phyloP scores from a whole-genome alignment of 805 yeast species.

The Metschnikowia cubensis region DNA sequence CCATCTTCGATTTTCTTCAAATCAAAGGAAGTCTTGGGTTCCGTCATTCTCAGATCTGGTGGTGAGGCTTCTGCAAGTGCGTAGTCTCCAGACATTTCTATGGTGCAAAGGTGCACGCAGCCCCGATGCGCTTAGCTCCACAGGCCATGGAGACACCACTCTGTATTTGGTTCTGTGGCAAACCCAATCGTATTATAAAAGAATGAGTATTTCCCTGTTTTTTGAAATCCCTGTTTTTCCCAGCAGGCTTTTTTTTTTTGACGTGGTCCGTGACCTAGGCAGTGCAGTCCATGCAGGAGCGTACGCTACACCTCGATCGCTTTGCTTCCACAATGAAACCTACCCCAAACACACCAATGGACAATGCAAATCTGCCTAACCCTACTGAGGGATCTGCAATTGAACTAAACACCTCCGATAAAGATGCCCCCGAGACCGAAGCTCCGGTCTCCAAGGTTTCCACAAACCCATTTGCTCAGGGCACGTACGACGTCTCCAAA shows the following conservation, averaged over 20 bases:
- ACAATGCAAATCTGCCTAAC: not conserved
- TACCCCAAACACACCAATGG: conserved; percentile 1
- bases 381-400: not conserved
- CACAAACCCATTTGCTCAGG: conserved; percentile 11
- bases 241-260: not conserved
- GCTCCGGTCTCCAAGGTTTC: not conserved
- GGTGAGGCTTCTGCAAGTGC: not conserved
- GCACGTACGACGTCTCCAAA: conserved; percentile 1
- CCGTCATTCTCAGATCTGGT: not conserved
- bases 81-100: not conserved
- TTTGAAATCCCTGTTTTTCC: not conserved
- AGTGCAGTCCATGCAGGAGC: not conserved
- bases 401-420: not conserved
- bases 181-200: not conserved
- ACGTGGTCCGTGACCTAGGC: conserved; percentile 2
- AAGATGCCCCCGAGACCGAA: not conserved
- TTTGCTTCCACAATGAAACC: conserved; percentile 1
- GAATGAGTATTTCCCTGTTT: not conserved
- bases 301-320: not conserved
- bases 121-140: not conserved
- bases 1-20: conserved; percentile 31
- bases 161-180: not conserved
- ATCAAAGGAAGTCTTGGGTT: conserved; percentile 23
- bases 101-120: conserved; percentile 3
- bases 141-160: not conserved